Evolutionary conservation across 345 rosid species (phyloP), one percentile per base, ranked within the genome.

Genomic region (Hibiscus tridactylites): DNA sequence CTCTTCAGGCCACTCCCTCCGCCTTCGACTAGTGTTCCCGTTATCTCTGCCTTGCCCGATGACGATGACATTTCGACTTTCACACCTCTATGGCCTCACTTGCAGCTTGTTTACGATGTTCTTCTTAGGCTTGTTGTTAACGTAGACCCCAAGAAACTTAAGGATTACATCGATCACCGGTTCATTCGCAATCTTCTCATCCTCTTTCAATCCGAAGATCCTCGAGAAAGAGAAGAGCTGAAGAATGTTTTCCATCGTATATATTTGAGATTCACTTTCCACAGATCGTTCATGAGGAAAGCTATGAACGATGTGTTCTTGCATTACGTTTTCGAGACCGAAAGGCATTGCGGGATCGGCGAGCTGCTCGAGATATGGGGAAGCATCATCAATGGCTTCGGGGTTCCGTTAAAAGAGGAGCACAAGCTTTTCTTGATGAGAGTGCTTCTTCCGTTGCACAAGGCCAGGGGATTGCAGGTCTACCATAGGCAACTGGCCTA

Each of bases 331-430:
- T 89, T 79, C 2, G 90, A 82, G 79, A 59, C 83, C 1, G 88
- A 84, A 78, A 81, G 74, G 83, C 88, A 87, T 47, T 65, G 75
- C 17, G 88, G 91, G 72, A 84, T 84, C 0, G 76, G 80, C 0
- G 90, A 89, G 68, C 35, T 87, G 65, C 85, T 85, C 5, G 91
- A 87, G 83, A 85, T 84, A 75, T 87, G 85, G 78, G 91, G 88
- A 71, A 89, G 88, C 71, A 85, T 87, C 72, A 87, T 87, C 61
- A 84, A 87, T 8, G 91, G 94, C 9, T 85, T 87, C 61, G 76
- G 88, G 0, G 88, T 89, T 17, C 94, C 91, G 0, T 37, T 85
- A 6, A 85, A 84, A 77, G 90, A 84, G 13, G 91, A 87, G 79
- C 94, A 89, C 81, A 87, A 84, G 85, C 71, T 85, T 73, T 82